A percentile compares a stretch with the other conserved stretches of the same genome.
Conservation (phyloP, 2,329 filamentous ascomycete species). For the Ophiosphaerella narmari region DNA sequence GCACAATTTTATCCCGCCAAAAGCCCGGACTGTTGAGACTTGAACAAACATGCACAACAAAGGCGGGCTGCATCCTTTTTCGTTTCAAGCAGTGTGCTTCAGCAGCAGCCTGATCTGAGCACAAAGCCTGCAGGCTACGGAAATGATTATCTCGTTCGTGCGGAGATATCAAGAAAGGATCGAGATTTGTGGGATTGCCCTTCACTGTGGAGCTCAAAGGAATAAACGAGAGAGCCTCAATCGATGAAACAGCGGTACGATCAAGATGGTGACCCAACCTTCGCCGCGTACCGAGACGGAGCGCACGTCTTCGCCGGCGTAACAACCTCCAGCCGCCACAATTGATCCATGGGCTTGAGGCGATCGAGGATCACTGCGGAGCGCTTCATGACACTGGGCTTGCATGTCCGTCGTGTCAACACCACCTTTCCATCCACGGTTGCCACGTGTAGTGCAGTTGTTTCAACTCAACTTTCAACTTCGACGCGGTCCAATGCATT, state of each 20-base stretch:
- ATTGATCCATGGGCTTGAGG: constrained; percentile 6
- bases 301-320: constrained; percentile 10
- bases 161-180: constrained; percentile 15
- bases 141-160: constrained; percentile 20
- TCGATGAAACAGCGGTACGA: constrained; percentile 20
- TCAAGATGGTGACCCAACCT: constrained; percentile 19
- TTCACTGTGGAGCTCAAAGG: constrained; percentile 11
- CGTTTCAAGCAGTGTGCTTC: constrained; percentile 21
- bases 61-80: constrained; percentile 7
- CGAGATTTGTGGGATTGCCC: constrained; percentile 19
- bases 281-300: constrained; percentile 15
- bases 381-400: constrained; percentile 20
- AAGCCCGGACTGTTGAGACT: constrained; percentile 6
- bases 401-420: constrained; percentile 15
- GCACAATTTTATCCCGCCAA: constrained; percentile 14
- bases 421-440: constrained; percentile 6
- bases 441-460: constrained; percentile 17
- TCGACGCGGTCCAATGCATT: constrained; percentile 7
- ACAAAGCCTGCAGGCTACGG: constrained; percentile 9
- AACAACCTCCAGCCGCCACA: constrained; percentile 14
- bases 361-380: constrained; percentile 8
- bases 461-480: constrained; percentile 4
- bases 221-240: constrained; percentile 16
- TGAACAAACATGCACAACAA: constrained; percentile 24
- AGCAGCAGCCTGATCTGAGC: constrained; percentile 18